Evolutionary conservation across 2,329 filamentous ascomycete species (phyloP), one percentile per base, ranked within the genome.

Genomic region (Elsinoe ampelina): DNA sequence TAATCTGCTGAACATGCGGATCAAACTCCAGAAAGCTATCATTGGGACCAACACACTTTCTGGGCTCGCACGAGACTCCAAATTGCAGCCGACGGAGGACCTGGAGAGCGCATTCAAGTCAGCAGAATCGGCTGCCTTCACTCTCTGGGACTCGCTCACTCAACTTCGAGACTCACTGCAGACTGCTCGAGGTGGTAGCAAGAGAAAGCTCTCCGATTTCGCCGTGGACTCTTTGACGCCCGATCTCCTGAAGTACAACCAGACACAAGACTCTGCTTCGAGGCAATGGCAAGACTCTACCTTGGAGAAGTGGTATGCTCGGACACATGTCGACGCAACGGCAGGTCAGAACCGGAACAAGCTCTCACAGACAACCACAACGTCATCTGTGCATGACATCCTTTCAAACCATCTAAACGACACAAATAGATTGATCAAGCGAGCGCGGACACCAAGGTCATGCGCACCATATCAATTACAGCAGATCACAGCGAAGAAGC

Each of bases 21-120:
- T 98, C 66, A 87, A 92, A 59, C 74, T 98, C 15, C 95, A 98
- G 70, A 97, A 96, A 70, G 89, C 88, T 1, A 73, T 98, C 12
- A 80, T 93, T 13, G 85, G 87, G 0, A 81, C 85, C 22, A 96
- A 96, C 70, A 86, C 89, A 1, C 76, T 95, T 39, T 70, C 78
- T 12, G 66, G 63, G 2, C 63, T 70, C 60, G 60, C 62, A 3
- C n/a, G 55, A 12, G 43, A 54, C 13, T 63, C 78, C 1, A 71
- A 74, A 10, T 67, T 75, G 1, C 72, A 77, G 1, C 70, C 70
- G 7, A 64, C 66, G 12, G 71, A 77, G 1, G 67, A 65, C 13
- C 22, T 58, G 17, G 54, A 55, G 4, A 68, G 71, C 2, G 65
- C 84, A 72, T 65, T 95, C 77, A 73, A 82, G 79, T 87, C 87